Base-by-base conservation (phyloP, 2,329 filamentous ascomycete species). In the Fonsecaea pugnacius region DNA sequence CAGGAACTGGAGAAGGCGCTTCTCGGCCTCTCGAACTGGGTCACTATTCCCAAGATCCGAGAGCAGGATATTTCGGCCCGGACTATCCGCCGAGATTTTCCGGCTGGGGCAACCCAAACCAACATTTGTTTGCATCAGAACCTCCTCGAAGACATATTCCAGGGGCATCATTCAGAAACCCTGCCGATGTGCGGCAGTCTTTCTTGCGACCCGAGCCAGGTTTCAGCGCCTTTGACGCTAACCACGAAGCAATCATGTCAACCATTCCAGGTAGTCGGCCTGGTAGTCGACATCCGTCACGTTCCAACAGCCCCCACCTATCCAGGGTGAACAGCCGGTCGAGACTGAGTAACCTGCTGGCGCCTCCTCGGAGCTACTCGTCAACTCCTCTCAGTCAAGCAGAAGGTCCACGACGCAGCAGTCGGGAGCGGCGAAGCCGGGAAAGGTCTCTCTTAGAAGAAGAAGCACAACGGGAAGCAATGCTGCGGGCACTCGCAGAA, bases 211-310 rank as follows among this genome's bases (percentile, higher is more conserved):
- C 70, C 10, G 69, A 70, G 51, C 69, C 60, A 32, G 66, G 58
- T n/a, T 69, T 68, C 54, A 71, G 69, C 60, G 62, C 65, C 8
- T 71, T 71, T 55, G 70, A 71, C 30, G 69, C 69, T 32, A 70
- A 71, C 32, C 70, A 71, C 51, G 70, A 71, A 24, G 69, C 70
- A 12, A 71, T 71, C 54, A 70, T 71, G 64, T 66, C 70, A 8
- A 71, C 70, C 4, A 70, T 71, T 59, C 70, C 70, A 3, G 65
- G 55, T 48, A 71, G 70, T 61, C 60, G 67, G 21, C 67, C 67
- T 35, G 69, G 67, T 24, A 71, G 68, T 51, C 63, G 70, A 10
- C 67, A 69, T 58, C 60, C 65, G 30, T 71, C 70, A 14, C 58
- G 70, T 57, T 70, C 69, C 21, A 68, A 70, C 33, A 71, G 70